Base-by-base conservation (phyloP, 768 basidiomycete species). In the Rhodotorula diobovata region DNA sequence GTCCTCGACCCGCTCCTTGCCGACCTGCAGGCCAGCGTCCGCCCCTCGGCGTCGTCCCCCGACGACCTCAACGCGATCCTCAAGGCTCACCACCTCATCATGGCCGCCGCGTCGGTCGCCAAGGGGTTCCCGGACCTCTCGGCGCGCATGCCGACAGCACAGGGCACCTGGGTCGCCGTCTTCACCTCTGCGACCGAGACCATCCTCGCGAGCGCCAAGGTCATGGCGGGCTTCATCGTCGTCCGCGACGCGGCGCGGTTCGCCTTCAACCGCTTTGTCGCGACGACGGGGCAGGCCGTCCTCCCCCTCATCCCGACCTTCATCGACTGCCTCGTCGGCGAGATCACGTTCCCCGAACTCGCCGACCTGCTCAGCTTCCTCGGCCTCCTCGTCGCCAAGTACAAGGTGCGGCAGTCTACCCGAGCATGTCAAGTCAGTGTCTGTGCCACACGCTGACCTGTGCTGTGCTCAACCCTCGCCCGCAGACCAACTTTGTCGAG, bases 281-380 rank as follows among this genome's bases (percentile, higher is more conserved):
- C 89, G 25, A 90, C 91, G 2, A 89, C 93, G 32, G 94, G 94
- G 21, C 87, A 89, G 14, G 87, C 86, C 48, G 88, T 95, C 62
- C 90, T 93, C 0, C 87, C 89, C 74, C 88, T 88, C 73, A 93
- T 98, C 54, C 92, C 94, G 5, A 84, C 88, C 34, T 84, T 99
- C 57, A 97, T 97, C 87, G 84, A 86, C 56, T 89, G 90, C 79
- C 86, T 98, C n/a, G 86, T 98, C 61, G 85, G 88, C 6, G 90
- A 95, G 76, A 93, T 94, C 77, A 92, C 96, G 74, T 89, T 93
- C 2, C 86, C 89, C 14, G 96, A 99, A 80, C 83, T 99, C 67
- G 88, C 90, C 39, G 96, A 99, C 78, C 95, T 98, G 77, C 89
- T 98, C 85, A 90, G 89, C 77, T 98, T 99, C 83, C 89, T 99